Evolutionary conservation across 2,329 filamentous ascomycete genomes (phyloP), one percentile per base, ranked within the genome.

Genomic region (Sporothrix pseudoabietina): DNA sequence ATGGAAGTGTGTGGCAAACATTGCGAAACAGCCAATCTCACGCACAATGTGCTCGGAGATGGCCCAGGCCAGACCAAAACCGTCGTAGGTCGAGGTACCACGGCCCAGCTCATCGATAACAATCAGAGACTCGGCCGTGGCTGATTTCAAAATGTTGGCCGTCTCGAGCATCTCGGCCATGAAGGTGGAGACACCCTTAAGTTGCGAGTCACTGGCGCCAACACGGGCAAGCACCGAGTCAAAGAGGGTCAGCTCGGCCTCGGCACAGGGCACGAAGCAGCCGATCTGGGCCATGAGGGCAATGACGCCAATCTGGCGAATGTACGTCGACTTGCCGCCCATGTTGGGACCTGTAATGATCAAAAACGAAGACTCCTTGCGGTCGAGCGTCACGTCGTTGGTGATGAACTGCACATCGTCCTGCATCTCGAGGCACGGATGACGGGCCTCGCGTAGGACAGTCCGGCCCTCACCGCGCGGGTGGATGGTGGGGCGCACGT

Each of bases 121-220:
- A 83, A 99, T 98, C 71, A 99, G 88, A 4, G 94, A 97, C 80
- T 99, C 96, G 44, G 92, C 90, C 0, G 96, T 99, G 1, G 96
- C 96, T 0, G 94, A 97, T 83, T 98, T 98, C 79, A 99, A 90
- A 76, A 99, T 99, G 80, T 98, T 98, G 77, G 96, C 94, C 1
- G 96, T 99, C 81, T 99, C 96, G 30, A 99, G 88, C 96, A 99
- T 99, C 84, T 99, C 96, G 1, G 96, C 96, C 97, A 99, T 99
- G 82, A 99, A 99, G 0, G 96, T 99, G 3, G 94, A 97, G 1
- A 99, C 96, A 49, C 96, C 96, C 83, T 98, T 98, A 76, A 99
- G 91, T 82, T 98, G 96, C 7, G 93, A 97, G 82, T 99, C 97
- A 78, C 92, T 96, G 7, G 96, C 97, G 57, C 97, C 96, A 0